phyloP scores from a whole-genome alignment of 805 yeast genomes.

The Tetrapisispora arboricola region DNA sequence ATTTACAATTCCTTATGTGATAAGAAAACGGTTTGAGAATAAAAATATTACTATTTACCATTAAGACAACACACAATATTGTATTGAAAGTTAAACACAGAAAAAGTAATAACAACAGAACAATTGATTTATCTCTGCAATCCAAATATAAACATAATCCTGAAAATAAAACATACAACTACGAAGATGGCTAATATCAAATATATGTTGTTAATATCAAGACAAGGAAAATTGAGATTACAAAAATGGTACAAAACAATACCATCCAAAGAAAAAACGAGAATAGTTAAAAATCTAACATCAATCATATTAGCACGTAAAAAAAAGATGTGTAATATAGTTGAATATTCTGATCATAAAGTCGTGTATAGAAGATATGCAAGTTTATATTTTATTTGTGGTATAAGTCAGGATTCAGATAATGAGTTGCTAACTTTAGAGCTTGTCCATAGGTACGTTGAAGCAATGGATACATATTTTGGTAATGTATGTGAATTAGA shows the following conservation, averaged over 20 bases:
- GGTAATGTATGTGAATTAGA: slow-evolving; percentile 96
- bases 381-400: slow-evolving; percentile 80
- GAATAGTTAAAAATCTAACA: slow-evolving; percentile 75
- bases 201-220: slow-evolving; percentile 70
- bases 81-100: no score
- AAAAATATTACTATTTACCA: no score
- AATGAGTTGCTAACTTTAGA: slow-evolving; percentile 84
- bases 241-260: slow-evolving; percentile 87
- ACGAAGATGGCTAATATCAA: slow-evolving; percentile 41
- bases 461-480: slow-evolving; percentile 90
- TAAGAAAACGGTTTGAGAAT: no score
- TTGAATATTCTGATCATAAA: slow-evolving; percentile 69
- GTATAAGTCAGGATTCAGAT: slow-evolving; percentile 42
- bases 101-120: no score
- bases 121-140: no score
- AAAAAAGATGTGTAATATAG: slow-evolving; percentile 90
- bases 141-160: no score
- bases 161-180: not conserved
- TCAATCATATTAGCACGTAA: slow-evolving; percentile 77
- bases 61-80: no score
- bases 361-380: slow-evolving; percentile 90
- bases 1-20: no score
- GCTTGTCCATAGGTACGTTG: slow-evolving; percentile 85
- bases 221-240: slow-evolving; percentile 91
- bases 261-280: slow-evolving; percentile 75